Conservation (phyloP, 371 early-diverging fungal genomes). For the Actinomucor elegans region DNA sequence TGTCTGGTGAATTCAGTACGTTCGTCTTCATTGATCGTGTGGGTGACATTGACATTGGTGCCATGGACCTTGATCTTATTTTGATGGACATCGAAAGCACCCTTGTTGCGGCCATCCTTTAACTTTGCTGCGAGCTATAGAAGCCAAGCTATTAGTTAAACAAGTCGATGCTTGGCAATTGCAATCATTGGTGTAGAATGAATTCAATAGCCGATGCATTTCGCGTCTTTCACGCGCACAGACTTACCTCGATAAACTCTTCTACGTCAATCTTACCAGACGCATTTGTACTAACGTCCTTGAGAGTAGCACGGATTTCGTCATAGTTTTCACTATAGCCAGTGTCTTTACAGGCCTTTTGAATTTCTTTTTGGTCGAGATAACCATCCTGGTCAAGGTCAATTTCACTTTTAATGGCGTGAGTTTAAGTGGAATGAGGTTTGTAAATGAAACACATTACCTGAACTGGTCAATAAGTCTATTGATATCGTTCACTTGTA, state of each 20-base stretch:
- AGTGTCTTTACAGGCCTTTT: conserved; percentile 67
- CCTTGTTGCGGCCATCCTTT: conserved; percentile 62
- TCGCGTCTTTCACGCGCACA: background rate
- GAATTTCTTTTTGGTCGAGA: conserved; percentile 73
- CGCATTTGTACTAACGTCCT: conserved; percentile 70
- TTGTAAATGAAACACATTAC: conserved; percentile 30
- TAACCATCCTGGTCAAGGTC: conserved; percentile 76
- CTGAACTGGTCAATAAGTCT: conserved; percentile 61
- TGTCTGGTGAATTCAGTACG: conserved; percentile 92
- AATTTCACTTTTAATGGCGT: conserved; percentile 57
- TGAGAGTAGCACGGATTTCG: conserved; percentile 72
- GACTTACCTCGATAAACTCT: conserved; percentile 78
- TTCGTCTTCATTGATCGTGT: conserved; percentile 97
- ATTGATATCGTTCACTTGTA: conserved; percentile 63
- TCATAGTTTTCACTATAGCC: conserved; percentile 76
- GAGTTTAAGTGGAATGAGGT: too few relatives aligned
- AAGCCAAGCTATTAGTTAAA: conserved; percentile 7
- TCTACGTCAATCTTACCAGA: conserved; percentile 79
- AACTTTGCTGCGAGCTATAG: conserved; percentile 40
- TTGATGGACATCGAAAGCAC: conserved; percentile 63
- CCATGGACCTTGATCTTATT: conserved; percentile 87
- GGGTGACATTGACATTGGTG: conserved; percentile 82
- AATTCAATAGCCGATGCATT: conserved; percentile 6
- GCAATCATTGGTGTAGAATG: conserved; percentile 1
- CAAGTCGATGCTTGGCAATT: background rate